Percentiles rank a stretch among this genome's conserved stretches.
Conservation (phyloP, 306 rosid genomes). For the Cicer yamashitae region DNA sequence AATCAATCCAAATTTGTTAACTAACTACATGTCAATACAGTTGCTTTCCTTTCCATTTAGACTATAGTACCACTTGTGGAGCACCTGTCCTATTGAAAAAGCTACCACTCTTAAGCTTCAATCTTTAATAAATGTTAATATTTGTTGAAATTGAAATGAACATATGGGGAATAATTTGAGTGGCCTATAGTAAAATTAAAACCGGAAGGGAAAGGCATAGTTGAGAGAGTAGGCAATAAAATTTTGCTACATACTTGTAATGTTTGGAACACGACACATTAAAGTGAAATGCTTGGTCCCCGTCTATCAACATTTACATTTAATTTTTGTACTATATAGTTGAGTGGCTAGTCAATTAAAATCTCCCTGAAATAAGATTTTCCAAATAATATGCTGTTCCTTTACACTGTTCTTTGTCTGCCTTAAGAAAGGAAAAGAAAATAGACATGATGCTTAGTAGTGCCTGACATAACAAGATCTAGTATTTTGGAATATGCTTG, state of each 20-base stretch:
- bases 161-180: constrained; percentile 1
- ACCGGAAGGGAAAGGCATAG: constrained; percentile 38
- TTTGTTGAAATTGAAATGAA: neutral
- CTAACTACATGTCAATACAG: constrained; percentile 43
- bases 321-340: constrained; percentile 38
- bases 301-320: constrained; percentile 44
- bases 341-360: constrained; percentile 46
- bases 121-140: constrained; percentile 28
- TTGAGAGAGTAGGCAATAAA: constrained; percentile 33
- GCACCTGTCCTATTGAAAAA: constrained; percentile 32
- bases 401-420: constrained; percentile 56
- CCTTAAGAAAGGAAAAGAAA: constrained; percentile 54
- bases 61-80: constrained; percentile 43
- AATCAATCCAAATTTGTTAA: constrained; percentile 39
- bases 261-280: constrained; percentile 39
- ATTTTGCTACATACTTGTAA: constrained; percentile 40
- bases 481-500: constrained; percentile 49
- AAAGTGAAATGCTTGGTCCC: constrained; percentile 48
- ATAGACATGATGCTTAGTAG: constrained; percentile 48
- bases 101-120: constrained; percentile 20
- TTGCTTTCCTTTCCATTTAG: constrained; percentile 25
- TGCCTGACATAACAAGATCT: constrained; percentile 52
- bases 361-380: constrained; percentile 48
- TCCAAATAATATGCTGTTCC: constrained; percentile 54
- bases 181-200: constrained; percentile 14